phyloP scores from a whole-genome alignment of 129 eudicot species.

The Gnaphalium uliginosum region DNA sequence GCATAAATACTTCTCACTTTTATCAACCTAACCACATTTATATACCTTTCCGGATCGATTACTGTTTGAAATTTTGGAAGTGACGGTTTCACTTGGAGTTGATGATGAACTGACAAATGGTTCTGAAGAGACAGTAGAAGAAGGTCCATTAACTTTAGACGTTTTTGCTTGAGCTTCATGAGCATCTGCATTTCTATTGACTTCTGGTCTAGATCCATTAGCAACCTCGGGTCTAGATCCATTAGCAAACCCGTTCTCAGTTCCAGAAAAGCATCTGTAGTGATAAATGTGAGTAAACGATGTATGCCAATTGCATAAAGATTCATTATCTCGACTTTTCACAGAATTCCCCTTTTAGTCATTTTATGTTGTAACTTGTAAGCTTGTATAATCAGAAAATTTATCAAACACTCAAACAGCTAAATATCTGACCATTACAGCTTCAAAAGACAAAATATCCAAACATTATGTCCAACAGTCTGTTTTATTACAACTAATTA shows the following conservation, averaged over 20 bases:
- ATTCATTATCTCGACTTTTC: not conserved
- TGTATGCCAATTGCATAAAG: conserved; percentile 15
- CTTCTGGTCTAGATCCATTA: conserved; percentile 15
- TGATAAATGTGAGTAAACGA: conserved; percentile 13
- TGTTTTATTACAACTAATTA: not conserved
- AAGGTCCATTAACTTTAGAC: not conserved
- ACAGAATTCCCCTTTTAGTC: not conserved
- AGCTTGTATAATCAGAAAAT: not conserved
- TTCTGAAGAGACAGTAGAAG: conserved; percentile 35
- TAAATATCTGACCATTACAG: not conserved
- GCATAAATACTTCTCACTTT: not conserved
- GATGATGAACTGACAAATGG: conserved; percentile 46
- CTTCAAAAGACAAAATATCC: not conserved
- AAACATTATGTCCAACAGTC: not conserved
- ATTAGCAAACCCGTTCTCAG: conserved; percentile 35
- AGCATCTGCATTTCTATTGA: conserved; percentile 26
- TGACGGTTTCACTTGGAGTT: conserved; percentile 36
- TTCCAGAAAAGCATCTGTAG: conserved; percentile 48
- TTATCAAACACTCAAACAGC: not conserved
- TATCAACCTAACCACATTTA: conserved; percentile 7
- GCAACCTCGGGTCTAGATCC: conserved; percentile 29
- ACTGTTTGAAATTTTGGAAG: conserved; percentile 43
- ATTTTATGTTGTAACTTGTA: no score
- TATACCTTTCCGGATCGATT: conserved; percentile 52
- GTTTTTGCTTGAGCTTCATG: not conserved